Base-by-base conservation (phyloP, 495 filamentous ascomycete species). In the Penicillium simplicissimum region DNA sequence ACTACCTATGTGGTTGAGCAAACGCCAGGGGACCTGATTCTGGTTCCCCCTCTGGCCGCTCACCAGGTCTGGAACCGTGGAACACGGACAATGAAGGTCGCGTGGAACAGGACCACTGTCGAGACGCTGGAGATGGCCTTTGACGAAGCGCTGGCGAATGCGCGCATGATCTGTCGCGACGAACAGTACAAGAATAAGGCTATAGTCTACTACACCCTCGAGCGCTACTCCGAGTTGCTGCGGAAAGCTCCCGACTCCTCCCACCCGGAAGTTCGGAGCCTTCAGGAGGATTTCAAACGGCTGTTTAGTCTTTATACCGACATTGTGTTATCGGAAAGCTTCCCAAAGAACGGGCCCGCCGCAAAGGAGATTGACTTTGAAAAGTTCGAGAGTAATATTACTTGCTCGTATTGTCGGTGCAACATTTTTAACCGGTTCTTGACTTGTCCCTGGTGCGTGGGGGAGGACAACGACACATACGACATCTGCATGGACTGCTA, bases 1-100 rank as follows among this genome's bases (percentile, higher is more conserved):
- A 90, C 86, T 10, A 93, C 93, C 0, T 97, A 93, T 64, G 83
- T 98, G 55, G 92, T 97, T 33, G 92, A 98, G 67, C 95, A 98
- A 70, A 89, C 80, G 55, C 84, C 87, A n/a, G 95, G 95, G 8
- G 95, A 98, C 71, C 94, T 97, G 69, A 93, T 98, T 53, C 82
- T 98, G 1, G 88, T 98, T 19, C 95, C 95, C n/a, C 93, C 95
- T 8, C 77, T 98, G 8, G 94, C 93, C n/a, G 92, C 94, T 0
- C 95, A 98, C 68, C 95, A 98, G 68, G 95, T 98, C 23, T 98
- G 95, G 95, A 98, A 98, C 68, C 86, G 95, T 51, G 95, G 95
- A 8, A 96, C 92, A 11, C 81, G 92, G 40, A 98, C 94, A 0
- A 90, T 97, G 84, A 98, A 98, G 72, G 92, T 93, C 23, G 95